Evolutionary conservation across 495 filamentous ascomycete species (phyloP).

Genomic region (Neurospora sp.): DNA sequence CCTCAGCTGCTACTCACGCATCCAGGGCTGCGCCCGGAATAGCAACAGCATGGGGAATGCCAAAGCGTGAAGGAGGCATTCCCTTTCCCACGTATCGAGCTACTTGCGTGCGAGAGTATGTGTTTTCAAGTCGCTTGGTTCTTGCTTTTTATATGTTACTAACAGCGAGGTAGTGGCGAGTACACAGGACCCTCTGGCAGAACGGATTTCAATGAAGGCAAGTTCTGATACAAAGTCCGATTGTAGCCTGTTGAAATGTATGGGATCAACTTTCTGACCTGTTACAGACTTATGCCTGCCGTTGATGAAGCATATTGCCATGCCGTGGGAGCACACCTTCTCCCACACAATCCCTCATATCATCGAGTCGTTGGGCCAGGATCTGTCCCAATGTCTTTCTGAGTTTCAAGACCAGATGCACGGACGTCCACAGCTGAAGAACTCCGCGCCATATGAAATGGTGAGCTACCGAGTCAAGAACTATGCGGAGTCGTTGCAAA

Average conservation of each 20-base stretch:
- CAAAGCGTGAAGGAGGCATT: conserved; percentile 36
- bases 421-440: conserved; percentile 4
- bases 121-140: conserved; percentile 10
- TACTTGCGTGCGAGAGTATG: conserved; percentile 38
- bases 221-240: conserved; percentile 11
- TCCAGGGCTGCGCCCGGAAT: neutral
- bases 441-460: conserved; percentile 4
- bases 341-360: neutral
- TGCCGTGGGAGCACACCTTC: conserved; percentile 42
- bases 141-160: conserved; percentile 8
- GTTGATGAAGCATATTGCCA: conserved; percentile 37
- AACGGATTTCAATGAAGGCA: conserved; percentile 38
- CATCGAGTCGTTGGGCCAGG: conserved; percentile 11
- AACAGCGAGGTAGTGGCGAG: conserved; percentile 10
- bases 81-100: conserved; percentile 47
- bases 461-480: conserved; percentile 22
- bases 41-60: conserved; percentile 34
- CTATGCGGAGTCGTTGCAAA: conserved; percentile 27
- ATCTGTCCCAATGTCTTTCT: conserved; percentile 5
- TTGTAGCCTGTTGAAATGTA: neutral
- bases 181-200: conserved; percentile 17
- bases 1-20: neutral
- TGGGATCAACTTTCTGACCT: conserved; percentile 3
- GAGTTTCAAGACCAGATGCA: conserved; percentile 25
- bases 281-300: conserved; percentile 29